Evolutionary conservation across 805 yeast species (phyloP), one percentile per base, ranked within the genome.

Genomic region (Komagataella phaffii): DNA sequence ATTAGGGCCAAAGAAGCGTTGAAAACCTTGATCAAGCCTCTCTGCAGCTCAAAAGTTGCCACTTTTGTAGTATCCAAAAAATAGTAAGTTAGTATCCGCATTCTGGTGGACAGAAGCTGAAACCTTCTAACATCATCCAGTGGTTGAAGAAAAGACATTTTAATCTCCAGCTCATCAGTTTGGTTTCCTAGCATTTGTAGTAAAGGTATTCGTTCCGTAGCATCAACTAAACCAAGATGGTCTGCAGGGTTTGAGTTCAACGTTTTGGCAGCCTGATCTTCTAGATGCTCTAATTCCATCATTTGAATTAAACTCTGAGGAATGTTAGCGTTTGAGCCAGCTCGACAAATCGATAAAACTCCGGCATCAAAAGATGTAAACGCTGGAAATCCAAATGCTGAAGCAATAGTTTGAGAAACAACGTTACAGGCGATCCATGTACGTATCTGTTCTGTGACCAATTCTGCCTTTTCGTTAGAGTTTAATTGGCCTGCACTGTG

Each of bases 341-440:
- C 53, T 47, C 76, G 66, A 57, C 77, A 75, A 3, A 81, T 73
- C 5, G 73, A 73, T 59, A 81, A 67, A 2, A 84, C 77, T 1
- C 88, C 74, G 23, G 83, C 75, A 62, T 88, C 96, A 61, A 89
- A 86, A 53, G 83, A 87, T 3, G 87, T 90, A 65, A 88, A 89
- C 0, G 95, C 88, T 0, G 98, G 99, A 61, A 85, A 90, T 17
- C 99, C 99, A 68, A 89, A 88, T 8, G 95, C 83, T 2, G 95
- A 81, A 3, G 96, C 96, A 54, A 93, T 82, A 2, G 84, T 78
- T 65, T 93, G 98, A 2, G 95, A 85, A 0, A 87, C 95, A 19
- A 87, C 77, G 62, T 93, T 93, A 61, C 96, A 88, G 8, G 88
- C 79, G n/a, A 88, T 79, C 99, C 99, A 91, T 0, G 99, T 91